Base-by-base conservation (phyloP, 2,329 filamentous ascomycete species). In the Cladosporium sp. region DNA sequence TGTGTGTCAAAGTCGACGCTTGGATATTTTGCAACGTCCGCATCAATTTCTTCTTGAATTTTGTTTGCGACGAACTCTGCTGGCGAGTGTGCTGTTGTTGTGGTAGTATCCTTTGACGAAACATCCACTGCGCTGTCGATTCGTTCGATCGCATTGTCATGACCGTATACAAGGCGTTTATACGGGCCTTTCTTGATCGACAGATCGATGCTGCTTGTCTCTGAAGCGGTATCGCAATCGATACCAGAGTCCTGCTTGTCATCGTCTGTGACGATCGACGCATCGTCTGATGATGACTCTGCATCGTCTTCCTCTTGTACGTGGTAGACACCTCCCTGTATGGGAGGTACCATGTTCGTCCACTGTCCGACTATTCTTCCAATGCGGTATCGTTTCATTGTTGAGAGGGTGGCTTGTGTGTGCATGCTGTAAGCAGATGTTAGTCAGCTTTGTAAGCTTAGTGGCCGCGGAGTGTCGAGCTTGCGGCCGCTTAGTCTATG, bases 371-470 rank as follows among this genome's bases (percentile, higher is more conserved):
- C 72, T 56, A 84, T 83, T 71, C 82, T 83, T 70, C 86, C 87
- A 70, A 89, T 86, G 70, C 84, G 85, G 76, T 83, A 88, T 70
- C 82, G 81, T 74, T 82, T 84, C 85, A 89, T 88, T 60, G 82
- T 83, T 58, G 80, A 78, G 33, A 87, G 74, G 16, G 85, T 85
- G 63, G 79, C 76, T 49, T 78, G 76, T 46, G 80, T 83, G 73
- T 89, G 87, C 61, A 63, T 63, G 26, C 61, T 63, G 44, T 40
- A 44, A 11, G 75, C 87, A 88, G 69, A 86, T 88, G 78, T 65
- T 73, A 53, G 59, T 52, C 44, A 62, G 44, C 44, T 10, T 29
- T 52, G 33, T 49, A 37, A 21, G 37, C 37, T 52, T 53, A 62
- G 55, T 35, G 44, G 28, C 44, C 44, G 62, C 50, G 50, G 50